Percentiles rank a stretch among this genome's conserved stretches.
phyloP scores from a whole-genome alignment of 139 green algal genomes.

The Dunaliella sp. region DNA sequence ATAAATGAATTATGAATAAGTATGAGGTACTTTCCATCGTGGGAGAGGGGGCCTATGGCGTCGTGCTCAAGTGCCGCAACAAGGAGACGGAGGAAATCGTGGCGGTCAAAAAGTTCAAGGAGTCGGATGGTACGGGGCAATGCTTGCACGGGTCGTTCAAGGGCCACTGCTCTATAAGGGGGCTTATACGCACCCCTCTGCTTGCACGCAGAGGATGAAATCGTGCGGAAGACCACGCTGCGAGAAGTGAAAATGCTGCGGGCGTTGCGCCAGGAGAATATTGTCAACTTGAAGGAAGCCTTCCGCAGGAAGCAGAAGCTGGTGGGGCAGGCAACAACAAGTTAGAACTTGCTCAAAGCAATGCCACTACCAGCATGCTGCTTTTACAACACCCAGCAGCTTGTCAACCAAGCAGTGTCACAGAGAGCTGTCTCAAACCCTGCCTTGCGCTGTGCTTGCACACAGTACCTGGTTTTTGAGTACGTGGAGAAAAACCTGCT shows the following conservation, averaged over 20 bases:
- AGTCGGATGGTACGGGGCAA: conserved; percentile 67
- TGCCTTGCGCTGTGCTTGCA: too few relatives aligned
- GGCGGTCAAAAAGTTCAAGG: conserved; percentile 94
- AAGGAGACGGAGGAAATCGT: conserved; percentile 77
- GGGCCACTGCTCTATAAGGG: background rate
- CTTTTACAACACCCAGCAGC: too few relatives aligned
- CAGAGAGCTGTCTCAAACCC: too few relatives aligned
- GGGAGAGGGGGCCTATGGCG: conserved; percentile 87
- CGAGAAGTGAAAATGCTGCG: conserved; percentile 85
- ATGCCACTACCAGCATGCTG: too few relatives aligned
- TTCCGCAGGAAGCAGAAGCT: conserved; percentile 81
- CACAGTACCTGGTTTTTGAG: conserved; percentile 91
- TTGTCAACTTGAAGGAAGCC: conserved; percentile 87
- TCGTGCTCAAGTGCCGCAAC: conserved; percentile 82
- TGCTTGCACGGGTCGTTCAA: too few relatives aligned
- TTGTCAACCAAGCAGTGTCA: too few relatives aligned
- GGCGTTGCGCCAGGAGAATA: conserved; percentile 74
- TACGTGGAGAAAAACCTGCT: conserved; percentile 84
- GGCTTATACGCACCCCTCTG: background rate
- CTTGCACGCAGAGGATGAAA: conserved; percentile 66
- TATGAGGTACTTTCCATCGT: conserved; percentile 64
- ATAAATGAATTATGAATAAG: conserved; percentile 51
- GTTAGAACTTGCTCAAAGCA: too few relatives aligned
- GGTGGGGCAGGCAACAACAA: too few relatives aligned
- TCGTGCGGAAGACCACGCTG: conserved; percentile 82